Percentiles rank a stretch among this genome's conserved stretches.
phyloP scores from a whole-genome alignment of 169 alveolate species.

The Amoebophrya sp. region DNA sequence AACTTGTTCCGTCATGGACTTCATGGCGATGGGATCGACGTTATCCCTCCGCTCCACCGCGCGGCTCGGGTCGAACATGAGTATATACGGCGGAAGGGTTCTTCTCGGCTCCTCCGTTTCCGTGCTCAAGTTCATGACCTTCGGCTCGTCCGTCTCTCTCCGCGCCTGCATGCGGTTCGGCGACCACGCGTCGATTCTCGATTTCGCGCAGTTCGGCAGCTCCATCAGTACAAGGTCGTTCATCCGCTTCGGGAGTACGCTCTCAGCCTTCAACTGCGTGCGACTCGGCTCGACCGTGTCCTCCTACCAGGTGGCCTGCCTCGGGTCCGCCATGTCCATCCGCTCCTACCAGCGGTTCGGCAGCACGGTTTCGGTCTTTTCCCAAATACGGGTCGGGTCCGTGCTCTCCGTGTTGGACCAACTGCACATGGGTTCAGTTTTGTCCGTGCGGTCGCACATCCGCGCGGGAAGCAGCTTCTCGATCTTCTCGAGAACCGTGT shows the following conservation, averaged over 20 bases:
- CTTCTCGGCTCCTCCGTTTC: not conserved
- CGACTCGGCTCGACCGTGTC: conserved; percentile 4
- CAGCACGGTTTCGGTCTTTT: not conserved
- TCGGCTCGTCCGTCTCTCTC: not conserved
- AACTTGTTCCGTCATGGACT: not conserved
- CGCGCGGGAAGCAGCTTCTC: not conserved
- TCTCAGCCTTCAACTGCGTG: not conserved
- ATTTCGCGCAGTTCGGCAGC: not conserved
- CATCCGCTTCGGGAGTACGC: conserved; percentile 3
- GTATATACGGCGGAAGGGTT: not conserved
- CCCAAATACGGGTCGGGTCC: not conserved
- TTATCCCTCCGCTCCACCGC: conserved; percentile 6
- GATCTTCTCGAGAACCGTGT: not conserved
- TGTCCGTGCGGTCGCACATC: conserved; percentile 4
- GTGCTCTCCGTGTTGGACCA: not conserved
- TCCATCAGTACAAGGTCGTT: not conserved
- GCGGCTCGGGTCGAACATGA: not conserved
- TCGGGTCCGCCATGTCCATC: not conserved
- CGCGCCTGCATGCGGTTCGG: conserved; percentile 6
- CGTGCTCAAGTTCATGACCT: not conserved
- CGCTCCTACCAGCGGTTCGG: not conserved
- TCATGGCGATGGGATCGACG: not conserved
- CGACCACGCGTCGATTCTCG: not conserved
- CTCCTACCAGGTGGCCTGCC: not conserved
- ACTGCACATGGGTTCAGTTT: not conserved